Percentiles rank a stretch among this genome's conserved stretches.
These are phyloP conservation scores for Cornus suecica DNA, from an alignment of 148 eudicot species.

Conservation along the genomic window DNA sequence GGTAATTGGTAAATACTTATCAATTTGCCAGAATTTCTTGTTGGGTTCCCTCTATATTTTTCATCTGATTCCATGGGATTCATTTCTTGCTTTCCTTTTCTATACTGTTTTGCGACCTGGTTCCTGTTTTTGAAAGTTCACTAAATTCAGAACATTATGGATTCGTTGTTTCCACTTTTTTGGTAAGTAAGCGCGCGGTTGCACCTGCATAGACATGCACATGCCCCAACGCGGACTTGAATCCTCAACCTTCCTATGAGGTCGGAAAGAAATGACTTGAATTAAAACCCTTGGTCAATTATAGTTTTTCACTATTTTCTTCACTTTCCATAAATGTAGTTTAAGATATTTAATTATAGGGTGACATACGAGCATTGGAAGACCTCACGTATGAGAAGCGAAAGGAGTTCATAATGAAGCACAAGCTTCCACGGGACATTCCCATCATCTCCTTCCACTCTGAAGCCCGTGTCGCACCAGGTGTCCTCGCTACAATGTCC, in stretches of 20 bases:
- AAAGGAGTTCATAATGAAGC: constrained; percentile 62
- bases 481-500: constrained; percentile 68
- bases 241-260: too few relatives aligned
- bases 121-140: not conserved
- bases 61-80: not conserved
- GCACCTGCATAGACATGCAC: too few relatives aligned
- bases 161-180: too few relatives aligned
- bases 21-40: not conserved
- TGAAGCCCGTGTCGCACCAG: constrained; percentile 65
- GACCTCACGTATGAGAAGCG: constrained; percentile 84
- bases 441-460: constrained; percentile 89
- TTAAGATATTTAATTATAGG: constrained; percentile 34
- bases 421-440: constrained; percentile 71
- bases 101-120: not conserved
- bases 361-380: constrained; percentile 79
- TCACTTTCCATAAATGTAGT: not conserved
- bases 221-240: too few relatives aligned
- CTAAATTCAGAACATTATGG: not conserved
- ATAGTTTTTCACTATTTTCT: too few relatives aligned
- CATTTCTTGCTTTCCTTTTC: not conserved
- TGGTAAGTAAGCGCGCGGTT: too few relatives aligned
- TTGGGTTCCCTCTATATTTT: not conserved
- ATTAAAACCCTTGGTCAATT: too few relatives aligned
- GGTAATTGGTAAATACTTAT: not conserved
- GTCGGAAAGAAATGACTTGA: too few relatives aligned